Evolutionary conservation across 345 rosid genomes (phyloP), one percentile per base, ranked within the genome.

Genomic region (Durio zibethinus): DNA sequence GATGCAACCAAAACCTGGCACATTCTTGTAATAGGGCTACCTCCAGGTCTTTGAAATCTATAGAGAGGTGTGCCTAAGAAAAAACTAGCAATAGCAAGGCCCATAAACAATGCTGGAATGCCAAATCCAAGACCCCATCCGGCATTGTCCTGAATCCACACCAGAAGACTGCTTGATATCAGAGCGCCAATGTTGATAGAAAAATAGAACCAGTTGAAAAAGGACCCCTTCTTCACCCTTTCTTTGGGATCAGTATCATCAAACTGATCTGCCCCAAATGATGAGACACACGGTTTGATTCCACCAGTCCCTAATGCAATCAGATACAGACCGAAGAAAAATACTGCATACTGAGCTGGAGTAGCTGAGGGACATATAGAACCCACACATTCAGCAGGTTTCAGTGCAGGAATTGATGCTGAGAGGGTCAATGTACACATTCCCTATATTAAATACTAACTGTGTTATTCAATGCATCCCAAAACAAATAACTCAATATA

Each of bases 51-150:
- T 84, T 93, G 98, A 84, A 93, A 92, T 80, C 98, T 86, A 69
- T 93, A 96, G 64, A 93, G 90, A 1, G 94, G 83, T 15, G 99
- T 96, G 77, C 99, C 99, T 21, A 87, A 85, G 78, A 93, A 92
- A 87, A 96, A 96, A 83, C 97, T 91, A 14, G 33, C 86, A 79
- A 91, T 92, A 38, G 99, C 97, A 36, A 92, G 72, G 73, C 88
- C 98, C 97, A 96, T 92, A 80, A 92, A 93, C 69, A 96, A 77
- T 10, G 98, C 90, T 65, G 99, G 99, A 80, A 96, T 92, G 71
- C 93, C 97, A 81, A 93, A 93, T 43, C 99, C 99, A 38, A 92
- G 77, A 56, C 94, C 99, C 99, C 99, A 96, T 16, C 98, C 98
- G 6, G 85, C 88, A 61, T 92, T 93, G 78, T 93, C 99, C 88